Evolutionary conservation across 2,329 filamentous ascomycete species (phyloP), one percentile per base, ranked within the genome.

Genomic region (Diaporthe batatas): DNA sequence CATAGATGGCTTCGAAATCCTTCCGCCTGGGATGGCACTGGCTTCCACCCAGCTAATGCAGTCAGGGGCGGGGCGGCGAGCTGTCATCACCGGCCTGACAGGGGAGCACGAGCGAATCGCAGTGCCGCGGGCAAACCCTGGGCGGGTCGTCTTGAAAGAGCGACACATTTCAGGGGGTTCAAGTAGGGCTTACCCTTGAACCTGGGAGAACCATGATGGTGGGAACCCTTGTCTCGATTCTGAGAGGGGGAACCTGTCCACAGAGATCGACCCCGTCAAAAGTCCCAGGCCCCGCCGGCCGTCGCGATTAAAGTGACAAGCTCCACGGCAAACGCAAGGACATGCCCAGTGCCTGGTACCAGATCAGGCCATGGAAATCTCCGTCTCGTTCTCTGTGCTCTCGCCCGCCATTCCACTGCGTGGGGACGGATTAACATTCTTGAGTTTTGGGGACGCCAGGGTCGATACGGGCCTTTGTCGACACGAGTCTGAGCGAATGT

Each of bases 71-170:
- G 73, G 70, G 57, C 68, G 65, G 58, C 69, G 55, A 74, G 67
- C 73, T 72, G 70, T 72, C 73, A 74, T 55, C 44, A 72, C 59
- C 67, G 73, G 73, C 65, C 64, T 59, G 70, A 59, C 69, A 64
- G 64, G 69, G 64, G 55, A n/a, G 47, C 16, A 55, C 34, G 23
- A 21, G 70, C 73, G 54, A 72, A 72, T 72, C 70, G 65, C 70
- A 72, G 64, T 42, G 49, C 32, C 10, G 16, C 54, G 44, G 29
- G 62, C 32, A 6, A 39, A 25, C 32, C 62, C 32, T 25, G 54
- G 29, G 36, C 32, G 65, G 47, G 55, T 64, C 71, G 39, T 72
- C 65, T 59, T 23, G 8, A 42, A 49, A 62, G 34, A 32, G n/a
- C 68, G 44, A 64, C 57, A 62, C 34, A 71, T 54, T 36, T 47